Evolutionary conservation across 805 yeast genomes (phyloP), one percentile per base, ranked within the genome.

Genomic region (Ogataea haglerorum): DNA sequence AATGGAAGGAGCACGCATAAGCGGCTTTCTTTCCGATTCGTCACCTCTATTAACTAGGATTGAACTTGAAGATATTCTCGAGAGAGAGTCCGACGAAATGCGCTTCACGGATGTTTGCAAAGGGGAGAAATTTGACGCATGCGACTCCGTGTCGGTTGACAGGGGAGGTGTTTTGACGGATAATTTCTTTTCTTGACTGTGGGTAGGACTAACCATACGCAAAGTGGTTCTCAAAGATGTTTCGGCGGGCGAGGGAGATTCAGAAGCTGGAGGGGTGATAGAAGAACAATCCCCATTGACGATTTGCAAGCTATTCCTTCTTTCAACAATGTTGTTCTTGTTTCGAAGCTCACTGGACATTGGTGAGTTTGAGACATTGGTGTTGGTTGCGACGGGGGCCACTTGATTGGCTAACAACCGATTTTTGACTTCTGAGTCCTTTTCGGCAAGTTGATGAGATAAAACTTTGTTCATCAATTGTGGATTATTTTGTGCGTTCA

Each of bases 391-490:
- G 8, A 32, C 22, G 6, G 49, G 34, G 3, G 59, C 60, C 9
- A 43, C 41, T 19, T 44, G 51, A 1, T 46, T 38, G 15, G 48
- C 49, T 2, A 46, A 35, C n/a, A 54, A 42, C 19, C 49, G 51
- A n/a, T 50, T 52, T 25, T 51, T 56, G 3, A 60, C 45, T 24
- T 55, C 57, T 25, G 48, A 50, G 36, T 55, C 58, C 34, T 62
- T 62, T 34, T 56, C 63, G 10, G 56, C 52, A 12, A 63, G 46
- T 34, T 63, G 50, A 36, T 64, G 60, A 3, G 57, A 51, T 3
- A 63, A 47, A 3, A 62, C 64, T 40, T 61, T 63, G 44, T 55
- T 60, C 64, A 63, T 58, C 30, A 60, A 44, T 13, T 56, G 58
- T 7, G 59, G 65, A 40, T 57, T 64, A 26, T 46, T 54, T 29